phyloP scores from a whole-genome alignment of 2,329 filamentous ascomycete species.

The Mycosphaerella sp. region DNA sequence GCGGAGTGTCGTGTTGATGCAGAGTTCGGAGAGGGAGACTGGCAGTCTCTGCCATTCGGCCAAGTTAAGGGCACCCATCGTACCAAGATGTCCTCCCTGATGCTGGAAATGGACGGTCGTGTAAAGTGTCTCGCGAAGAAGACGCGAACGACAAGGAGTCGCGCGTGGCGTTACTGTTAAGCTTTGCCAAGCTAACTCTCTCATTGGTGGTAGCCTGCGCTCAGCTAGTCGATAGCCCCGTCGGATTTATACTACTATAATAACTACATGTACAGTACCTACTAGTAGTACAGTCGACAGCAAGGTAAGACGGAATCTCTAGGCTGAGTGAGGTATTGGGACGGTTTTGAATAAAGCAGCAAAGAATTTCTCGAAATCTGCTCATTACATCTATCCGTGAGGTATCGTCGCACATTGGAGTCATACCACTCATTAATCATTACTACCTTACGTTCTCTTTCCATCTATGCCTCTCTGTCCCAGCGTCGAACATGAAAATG shows the following conservation, averaged over 20 bases:
- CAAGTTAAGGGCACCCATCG: constrained; percentile 44
- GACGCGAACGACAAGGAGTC: constrained; percentile 4
- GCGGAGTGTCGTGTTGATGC: constrained; percentile 86
- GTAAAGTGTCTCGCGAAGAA: constrained; percentile 6
- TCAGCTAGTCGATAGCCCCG: not conserved
- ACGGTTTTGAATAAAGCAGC: too few species aligned
- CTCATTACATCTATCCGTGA: too few species aligned
- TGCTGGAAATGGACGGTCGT: not conserved
- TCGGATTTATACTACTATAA: not conserved
- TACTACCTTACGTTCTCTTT: not conserved
- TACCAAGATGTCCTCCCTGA: not conserved
- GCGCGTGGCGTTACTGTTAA: constrained; percentile 1
- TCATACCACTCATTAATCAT: not conserved
- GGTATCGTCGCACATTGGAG: too few species aligned
- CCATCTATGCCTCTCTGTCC: not conserved
- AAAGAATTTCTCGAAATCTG: too few species aligned
- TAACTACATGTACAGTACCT: too few species aligned
- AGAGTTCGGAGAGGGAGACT: constrained; percentile 74
- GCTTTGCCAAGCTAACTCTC: not conserved
- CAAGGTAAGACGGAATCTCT: too few species aligned
- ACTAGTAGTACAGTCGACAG: too few species aligned
- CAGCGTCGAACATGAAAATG: not conserved
- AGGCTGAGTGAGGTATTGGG: too few species aligned
- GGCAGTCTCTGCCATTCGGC: constrained; percentile 84
- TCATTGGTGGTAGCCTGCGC: not conserved